Evolutionary conservation across 257 asterid species (phyloP), one percentile per base, ranked within the genome.

Genomic region (Rauvolfia tetraphylla): DNA sequence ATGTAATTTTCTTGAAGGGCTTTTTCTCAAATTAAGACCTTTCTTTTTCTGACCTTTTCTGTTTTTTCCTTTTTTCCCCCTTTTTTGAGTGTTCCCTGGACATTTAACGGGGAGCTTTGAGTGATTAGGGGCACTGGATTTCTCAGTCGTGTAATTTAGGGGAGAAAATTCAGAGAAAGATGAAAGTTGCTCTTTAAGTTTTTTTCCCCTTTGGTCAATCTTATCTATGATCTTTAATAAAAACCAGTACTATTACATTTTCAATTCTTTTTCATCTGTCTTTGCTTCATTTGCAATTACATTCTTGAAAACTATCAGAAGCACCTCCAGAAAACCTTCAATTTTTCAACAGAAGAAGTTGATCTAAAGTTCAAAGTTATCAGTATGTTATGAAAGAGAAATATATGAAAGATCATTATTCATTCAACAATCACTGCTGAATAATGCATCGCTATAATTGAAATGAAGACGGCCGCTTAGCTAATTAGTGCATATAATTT

Each of bases 101-200:
- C n/a, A 76, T 25, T 68, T 42, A 23, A 68, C 38, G 68, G 82
- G 49, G 41, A 42, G 49, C 38, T 38, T 73, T 7, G 20, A 70
- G 71, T 5, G 61, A 69, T 63, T 49, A 56, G 27, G 63, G 80
- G 68, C 81, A 78, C 80, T 80, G 74, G 82, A 77, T 76, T 79
- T 83, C 84, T 80, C 68, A 34, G 25, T 48, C 29, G 65, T 53
- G 67, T 62, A 67, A 48, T 59, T 46, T 62, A 48, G 51, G 8
- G 38, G 29, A 20, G 44, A 62, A 18, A 27, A 31, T 68, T 73
- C 68, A 62, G 82, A 81, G 74, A 63, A 73, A 80, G 65, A 83
- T 73, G 84, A 83, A 63, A 78, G 83, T 80, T 78, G 82, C 84
- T 53, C 22, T 13, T 62, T 71, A 4, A 8, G n/a, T 15, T 3